Evolutionary conservation across 2,329 filamentous ascomycete genomes (phyloP).

Genomic region (Colletotrichum musae): DNA sequence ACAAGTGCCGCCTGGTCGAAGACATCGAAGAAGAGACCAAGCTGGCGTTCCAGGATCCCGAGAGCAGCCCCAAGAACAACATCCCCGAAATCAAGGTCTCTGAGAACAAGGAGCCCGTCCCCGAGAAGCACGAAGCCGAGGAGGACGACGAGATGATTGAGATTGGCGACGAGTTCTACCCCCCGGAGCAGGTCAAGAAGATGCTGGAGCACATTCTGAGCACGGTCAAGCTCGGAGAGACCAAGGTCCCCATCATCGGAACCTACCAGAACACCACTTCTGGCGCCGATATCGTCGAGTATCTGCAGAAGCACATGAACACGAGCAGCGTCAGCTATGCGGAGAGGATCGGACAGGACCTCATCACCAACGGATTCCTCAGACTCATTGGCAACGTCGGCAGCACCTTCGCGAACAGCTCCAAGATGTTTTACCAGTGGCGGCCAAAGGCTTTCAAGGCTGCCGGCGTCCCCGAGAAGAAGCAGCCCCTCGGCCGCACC

Average conservation of each 20-base stretch:
- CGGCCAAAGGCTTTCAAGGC: constrained; percentile 91
- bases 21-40: constrained; percentile 99
- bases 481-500: constrained; percentile 78
- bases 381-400: constrained; percentile 94
- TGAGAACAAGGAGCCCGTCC: constrained; percentile 69
- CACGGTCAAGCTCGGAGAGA: constrained; percentile 88
- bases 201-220: constrained; percentile 89
- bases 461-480: constrained; percentile 91
- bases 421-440: constrained; percentile 98
- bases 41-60: constrained; percentile 92
- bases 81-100: constrained; percentile 93
- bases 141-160: constrained; percentile 90
- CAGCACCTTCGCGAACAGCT: constrained; percentile 96
- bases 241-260: constrained; percentile 95
- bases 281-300: constrained; percentile 95
- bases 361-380: constrained; percentile 88
- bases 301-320: constrained; percentile 89
- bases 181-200: constrained; percentile 90
- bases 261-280: constrained; percentile 94
- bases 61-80: constrained; percentile 75
- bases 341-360: constrained; percentile 94
- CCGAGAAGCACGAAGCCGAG: constrained; percentile 68
- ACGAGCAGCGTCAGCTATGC: constrained; percentile 90
- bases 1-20: constrained; percentile 96
- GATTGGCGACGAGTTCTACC: constrained; percentile 90